Conservation (phyloP, 2,329 filamentous ascomycete species). For the Phialocephala sp. region DNA sequence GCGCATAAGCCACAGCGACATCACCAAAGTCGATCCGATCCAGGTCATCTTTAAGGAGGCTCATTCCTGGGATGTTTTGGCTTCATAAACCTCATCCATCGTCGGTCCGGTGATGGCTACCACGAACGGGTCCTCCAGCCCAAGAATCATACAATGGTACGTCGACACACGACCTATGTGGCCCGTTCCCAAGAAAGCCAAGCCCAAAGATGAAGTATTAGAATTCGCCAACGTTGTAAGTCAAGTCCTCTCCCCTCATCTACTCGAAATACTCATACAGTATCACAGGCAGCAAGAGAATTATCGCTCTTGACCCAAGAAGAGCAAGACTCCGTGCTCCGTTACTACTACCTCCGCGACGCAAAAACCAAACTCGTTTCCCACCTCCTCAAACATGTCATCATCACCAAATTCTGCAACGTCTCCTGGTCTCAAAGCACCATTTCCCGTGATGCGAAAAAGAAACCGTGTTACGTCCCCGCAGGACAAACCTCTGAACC, state of each 20-base stretch:
- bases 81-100: neutral
- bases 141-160: conserved; percentile 62
- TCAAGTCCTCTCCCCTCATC: neutral
- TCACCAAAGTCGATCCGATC: neutral
- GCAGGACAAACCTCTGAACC: conserved; percentile 12
- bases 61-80: neutral
- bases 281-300: conserved; percentile 56
- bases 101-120: conserved; percentile 5
- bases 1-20: neutral
- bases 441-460: conserved; percentile 58
- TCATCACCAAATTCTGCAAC: conserved; percentile 62
- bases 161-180: conserved; percentile 65
- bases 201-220: conserved; percentile 45
- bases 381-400: conserved; percentile 74
- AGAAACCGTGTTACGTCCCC: conserved; percentile 50
- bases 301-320: conserved; percentile 57
- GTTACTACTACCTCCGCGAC: conserved; percentile 71
- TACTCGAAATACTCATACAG: neutral
- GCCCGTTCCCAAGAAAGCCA: conserved; percentile 50
- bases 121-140: neutral
- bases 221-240: conserved; percentile 38
- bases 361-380: conserved; percentile 77
- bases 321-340: conserved; percentile 63
- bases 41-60: neutral
- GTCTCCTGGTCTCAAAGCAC: conserved; percentile 65